Base-by-base conservation (phyloP, 768 basidiomycete species). In the Pulveroboletus ravenelii region DNA sequence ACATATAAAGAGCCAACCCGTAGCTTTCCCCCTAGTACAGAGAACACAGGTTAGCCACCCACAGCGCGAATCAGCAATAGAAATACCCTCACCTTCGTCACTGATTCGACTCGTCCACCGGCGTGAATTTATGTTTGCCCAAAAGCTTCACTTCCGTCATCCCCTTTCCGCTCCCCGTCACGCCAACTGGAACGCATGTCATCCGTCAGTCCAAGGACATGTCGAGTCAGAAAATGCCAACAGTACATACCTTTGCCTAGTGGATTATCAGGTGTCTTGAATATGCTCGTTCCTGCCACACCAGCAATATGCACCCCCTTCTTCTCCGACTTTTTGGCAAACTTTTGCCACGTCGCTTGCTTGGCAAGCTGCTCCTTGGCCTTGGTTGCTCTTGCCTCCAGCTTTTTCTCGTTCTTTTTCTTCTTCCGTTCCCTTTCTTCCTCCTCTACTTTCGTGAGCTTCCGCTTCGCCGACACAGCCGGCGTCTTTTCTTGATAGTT, bases 371-470 rank as follows among this genome's bases (percentile, higher is more conserved):
- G 92, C 64, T 94, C 92, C 68, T 92, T 90, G 10, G 90, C 87
- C 70, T 94, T 94, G 9, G 82, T 79, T 32, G 89, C 90, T 61
- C 79, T 82, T 15, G 73, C 78, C 73, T 93, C 92, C 37, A 90
- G 57, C 70, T 93, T 93, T 76, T 93, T 93, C 76, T 93, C 92
- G 62, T 92, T 93, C 75, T 91, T 92, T 76, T 93, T 93, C 78
- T 90, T 89, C 80, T 92, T 93, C 67, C 70, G 73, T 58, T 93
- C 92, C 67, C 82, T 77, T 71, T 93, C 91, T 59, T 89, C 89
- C 66, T 93, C 92, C 67, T 93, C 90, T 60, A 69, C 83, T 62
- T 85, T 84, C 45, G 72, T 81, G 62, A 87, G 69, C 75, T 90
- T 92, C 50, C 91, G 83, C 72, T 94, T 94, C 57, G 72, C 78